phyloP scores from a whole-genome alignment of 805 yeast genomes.

The Nakazawaea ishiwadae region DNA sequence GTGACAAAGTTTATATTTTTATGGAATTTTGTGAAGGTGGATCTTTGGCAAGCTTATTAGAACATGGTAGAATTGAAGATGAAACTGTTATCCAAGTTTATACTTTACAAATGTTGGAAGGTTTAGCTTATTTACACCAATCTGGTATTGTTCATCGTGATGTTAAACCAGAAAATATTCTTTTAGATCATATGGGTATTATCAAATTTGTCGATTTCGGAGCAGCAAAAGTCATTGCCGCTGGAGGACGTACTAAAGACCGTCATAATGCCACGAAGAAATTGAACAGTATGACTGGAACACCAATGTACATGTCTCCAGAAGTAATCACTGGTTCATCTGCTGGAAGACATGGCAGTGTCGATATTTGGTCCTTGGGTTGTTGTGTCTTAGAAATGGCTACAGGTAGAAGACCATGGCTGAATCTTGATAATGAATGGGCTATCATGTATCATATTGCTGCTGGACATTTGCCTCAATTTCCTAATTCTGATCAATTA shows the following conservation, averaged over 20 bases:
- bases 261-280: constrained; percentile 19
- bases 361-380: constrained; percentile 95
- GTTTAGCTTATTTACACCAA: constrained; percentile 89
- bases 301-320: constrained; percentile 99
- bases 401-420: constrained; percentile 96
- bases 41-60: constrained; percentile 76
- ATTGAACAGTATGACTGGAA: constrained; percentile 67
- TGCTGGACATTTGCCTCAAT: constrained; percentile 84
- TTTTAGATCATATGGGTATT: constrained; percentile 87
- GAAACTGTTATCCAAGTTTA: constrained; percentile 89
- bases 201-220: constrained; percentile 97
- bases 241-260: constrained; percentile 34
- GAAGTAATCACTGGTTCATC: constrained; percentile 83
- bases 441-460: constrained; percentile 98
- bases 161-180: constrained; percentile 90
- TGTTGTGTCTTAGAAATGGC: constrained; percentile 96
- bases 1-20: constrained; percentile 90
- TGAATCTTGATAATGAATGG: constrained; percentile 93
- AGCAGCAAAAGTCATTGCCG: constrained; percentile 86
- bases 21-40: constrained; percentile 99
- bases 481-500: constrained; percentile 76
- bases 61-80: constrained; percentile 93
- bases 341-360: constrained; percentile 56
- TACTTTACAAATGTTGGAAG: constrained; percentile 89
- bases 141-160: constrained; percentile 96